phyloP scores from a whole-genome alignment of 129 eudicot species.

The Solidago caesia region DNA sequence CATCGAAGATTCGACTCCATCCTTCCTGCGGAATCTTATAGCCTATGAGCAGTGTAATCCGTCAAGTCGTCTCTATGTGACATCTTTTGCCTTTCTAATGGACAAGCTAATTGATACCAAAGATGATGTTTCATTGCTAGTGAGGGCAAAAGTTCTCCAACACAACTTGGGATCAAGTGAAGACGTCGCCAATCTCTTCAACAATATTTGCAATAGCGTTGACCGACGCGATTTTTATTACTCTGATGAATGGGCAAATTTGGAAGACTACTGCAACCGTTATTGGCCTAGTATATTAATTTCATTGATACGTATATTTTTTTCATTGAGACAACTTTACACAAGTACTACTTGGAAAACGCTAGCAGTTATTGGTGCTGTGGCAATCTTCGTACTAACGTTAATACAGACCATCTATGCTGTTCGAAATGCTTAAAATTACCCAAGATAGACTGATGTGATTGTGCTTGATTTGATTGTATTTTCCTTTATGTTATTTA shows the following conservation, averaged over 20 bases:
- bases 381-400: too few species aligned
- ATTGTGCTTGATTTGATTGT: neutral
- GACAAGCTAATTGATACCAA: constrained; percentile 21
- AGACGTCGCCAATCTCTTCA: constrained; percentile 25
- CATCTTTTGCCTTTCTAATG: constrained; percentile 31
- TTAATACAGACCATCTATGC: too few species aligned
- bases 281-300: constrained; percentile 19
- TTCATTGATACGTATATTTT: neutral
- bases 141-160: constrained; percentile 20
- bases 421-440: too few species aligned
- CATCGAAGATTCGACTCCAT: constrained; percentile 10
- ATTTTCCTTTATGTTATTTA: neutral
- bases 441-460: too few species aligned
- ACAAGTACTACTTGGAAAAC: too few species aligned
- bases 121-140: constrained; percentile 30
- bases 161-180: constrained; percentile 23
- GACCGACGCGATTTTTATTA: constrained; percentile 23
- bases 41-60: constrained; percentile 34
- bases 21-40: constrained; percentile 25
- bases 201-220: constrained; percentile 23
- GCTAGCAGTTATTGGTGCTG: too few species aligned
- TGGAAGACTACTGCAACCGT: constrained; percentile 16
- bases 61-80: constrained; percentile 14
- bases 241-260: neutral
- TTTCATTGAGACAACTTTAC: too few species aligned